Percentiles rank a stretch among this genome's conserved stretches.
These are phyloP conservation scores for Arthrobotrys sphaeroides DNA, from an alignment of 2,329 filamentous ascomycete genomes.

Conservation along the genomic window DNA sequence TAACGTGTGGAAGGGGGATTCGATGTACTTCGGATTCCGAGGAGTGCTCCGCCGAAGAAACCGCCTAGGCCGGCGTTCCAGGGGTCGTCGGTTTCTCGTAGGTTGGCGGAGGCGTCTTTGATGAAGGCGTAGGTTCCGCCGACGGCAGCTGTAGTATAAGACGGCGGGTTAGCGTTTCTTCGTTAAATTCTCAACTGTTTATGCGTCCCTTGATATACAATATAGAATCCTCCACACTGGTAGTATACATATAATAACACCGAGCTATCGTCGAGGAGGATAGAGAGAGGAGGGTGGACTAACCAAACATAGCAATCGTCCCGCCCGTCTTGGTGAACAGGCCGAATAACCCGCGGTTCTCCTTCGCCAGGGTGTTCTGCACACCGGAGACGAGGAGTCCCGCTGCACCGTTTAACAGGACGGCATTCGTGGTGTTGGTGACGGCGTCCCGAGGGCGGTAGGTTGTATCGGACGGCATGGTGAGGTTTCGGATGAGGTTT, in stretches of 20 bases:
- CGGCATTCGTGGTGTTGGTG: conserved; percentile 25
- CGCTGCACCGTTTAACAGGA: conserved; percentile 64
- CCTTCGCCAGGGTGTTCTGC: conserved; percentile 84
- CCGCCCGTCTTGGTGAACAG: conserved; percentile 81
- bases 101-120: conserved; percentile 79
- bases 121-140: conserved; percentile 82
- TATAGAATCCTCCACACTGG: background rate
- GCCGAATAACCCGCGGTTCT: conserved; percentile 81
- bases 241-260: too few species aligned
- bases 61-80: conserved; percentile 79
- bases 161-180: conserved; percentile 55
- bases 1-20: background rate
- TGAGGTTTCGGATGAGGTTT: background rate
- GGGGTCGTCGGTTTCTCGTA: conserved; percentile 83
- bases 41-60: conserved; percentile 76
- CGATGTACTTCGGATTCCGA: conserved; percentile 76
- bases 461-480: conserved; percentile 61
- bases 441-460: conserved; percentile 70
- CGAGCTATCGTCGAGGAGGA: background rate
- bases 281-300: conserved; percentile 54
- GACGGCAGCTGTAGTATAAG: conserved; percentile 70
- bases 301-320: conserved; percentile 75
- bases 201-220: background rate
- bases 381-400: conserved; percentile 79
- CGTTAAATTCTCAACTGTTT: background rate